phyloP scores from a whole-genome alignment of 257 asterid genomes.

The Solanum sitiens region DNA sequence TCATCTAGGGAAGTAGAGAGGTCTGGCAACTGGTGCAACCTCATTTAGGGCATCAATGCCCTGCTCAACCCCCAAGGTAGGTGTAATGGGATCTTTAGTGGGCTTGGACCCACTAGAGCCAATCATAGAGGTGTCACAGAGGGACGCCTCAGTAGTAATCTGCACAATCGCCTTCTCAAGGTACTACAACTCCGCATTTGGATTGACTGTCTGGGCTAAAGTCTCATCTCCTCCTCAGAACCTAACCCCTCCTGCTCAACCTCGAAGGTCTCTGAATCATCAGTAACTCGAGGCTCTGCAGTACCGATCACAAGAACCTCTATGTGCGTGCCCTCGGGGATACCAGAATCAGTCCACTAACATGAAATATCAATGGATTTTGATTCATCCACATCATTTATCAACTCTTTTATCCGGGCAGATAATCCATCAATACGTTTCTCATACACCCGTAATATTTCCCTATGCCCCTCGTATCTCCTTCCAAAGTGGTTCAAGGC shows the following conservation, averaged over 20 bases:
- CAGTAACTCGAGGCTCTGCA: neutral
- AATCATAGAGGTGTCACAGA: too few relatives aligned
- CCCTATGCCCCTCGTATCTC: neutral
- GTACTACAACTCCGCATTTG: too few relatives aligned
- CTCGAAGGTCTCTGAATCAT: neutral
- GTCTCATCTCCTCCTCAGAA: accelerated
- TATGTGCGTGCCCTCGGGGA: neutral
- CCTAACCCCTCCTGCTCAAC: neutral
- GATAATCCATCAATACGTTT: too few relatives aligned
- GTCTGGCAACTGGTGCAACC: neutral
- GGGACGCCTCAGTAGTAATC: neutral
- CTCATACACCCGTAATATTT: neutral
- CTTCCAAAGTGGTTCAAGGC: neutral
- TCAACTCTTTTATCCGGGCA: too few relatives aligned
- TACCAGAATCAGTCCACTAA: neutral
- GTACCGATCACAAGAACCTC: neutral
- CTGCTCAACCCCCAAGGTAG: neutral
- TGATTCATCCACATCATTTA: neutral
- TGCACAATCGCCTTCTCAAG: neutral
- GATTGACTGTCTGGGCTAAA: too few relatives aligned
- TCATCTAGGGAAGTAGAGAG: neutral
- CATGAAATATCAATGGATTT: neutral
- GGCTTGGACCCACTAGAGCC: neutral
- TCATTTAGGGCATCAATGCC: neutral
- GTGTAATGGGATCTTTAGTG: neutral